A percentile compares a stretch with the other conserved stretches of the same genome.
phyloP scores from a whole-genome alignment of 257 asterid genomes.

The Catharanthus roseus region DNA sequence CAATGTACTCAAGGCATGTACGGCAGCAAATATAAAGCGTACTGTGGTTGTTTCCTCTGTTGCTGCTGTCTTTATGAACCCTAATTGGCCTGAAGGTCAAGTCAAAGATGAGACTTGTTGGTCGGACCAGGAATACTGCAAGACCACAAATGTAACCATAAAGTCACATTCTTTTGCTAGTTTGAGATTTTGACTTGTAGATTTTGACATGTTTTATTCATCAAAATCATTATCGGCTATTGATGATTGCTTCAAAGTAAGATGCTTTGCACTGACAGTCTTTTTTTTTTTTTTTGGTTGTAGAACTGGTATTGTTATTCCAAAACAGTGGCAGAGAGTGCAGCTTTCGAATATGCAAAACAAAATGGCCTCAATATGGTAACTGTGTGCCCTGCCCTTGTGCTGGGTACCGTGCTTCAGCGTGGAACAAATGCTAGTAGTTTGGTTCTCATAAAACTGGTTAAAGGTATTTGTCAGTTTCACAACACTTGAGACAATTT shows the following conservation, averaged over 20 bases:
- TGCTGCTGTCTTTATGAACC: slow-evolving; percentile 52
- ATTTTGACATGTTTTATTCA: too few relatives aligned
- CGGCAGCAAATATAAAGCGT: slow-evolving; percentile 51
- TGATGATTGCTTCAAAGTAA: background rate
- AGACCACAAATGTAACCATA: slow-evolving; percentile 44
- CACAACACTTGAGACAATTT: background rate
- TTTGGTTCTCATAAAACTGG: slow-evolving; percentile 42
- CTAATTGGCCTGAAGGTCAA: slow-evolving; percentile 54
- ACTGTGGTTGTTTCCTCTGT: slow-evolving; percentile 64
- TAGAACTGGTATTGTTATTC: slow-evolving; percentile 84
- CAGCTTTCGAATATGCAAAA: slow-evolving; percentile 61
- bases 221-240: background rate
- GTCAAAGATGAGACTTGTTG: slow-evolving; percentile 66
- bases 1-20: slow-evolving; percentile 74
- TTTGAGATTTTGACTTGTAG: too few relatives aligned
- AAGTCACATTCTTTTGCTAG: background rate
- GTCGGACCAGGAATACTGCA: slow-evolving; percentile 83
- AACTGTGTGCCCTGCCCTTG: slow-evolving; percentile 52
- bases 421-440: slow-evolving; percentile 54
- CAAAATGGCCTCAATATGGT: slow-evolving; percentile 48
- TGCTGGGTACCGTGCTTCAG: slow-evolving; percentile 73
- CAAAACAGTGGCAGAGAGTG: slow-evolving; percentile 67
- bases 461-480: slow-evolving; percentile 46
- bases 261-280: background rate
- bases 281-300: background rate